A percentile compares a stretch with the other conserved stretches of the same genome.
Evolutionary conservation across 2,329 filamentous ascomycete species (phyloP).

Genomic region (Arthrinium phaeospermum): DNA sequence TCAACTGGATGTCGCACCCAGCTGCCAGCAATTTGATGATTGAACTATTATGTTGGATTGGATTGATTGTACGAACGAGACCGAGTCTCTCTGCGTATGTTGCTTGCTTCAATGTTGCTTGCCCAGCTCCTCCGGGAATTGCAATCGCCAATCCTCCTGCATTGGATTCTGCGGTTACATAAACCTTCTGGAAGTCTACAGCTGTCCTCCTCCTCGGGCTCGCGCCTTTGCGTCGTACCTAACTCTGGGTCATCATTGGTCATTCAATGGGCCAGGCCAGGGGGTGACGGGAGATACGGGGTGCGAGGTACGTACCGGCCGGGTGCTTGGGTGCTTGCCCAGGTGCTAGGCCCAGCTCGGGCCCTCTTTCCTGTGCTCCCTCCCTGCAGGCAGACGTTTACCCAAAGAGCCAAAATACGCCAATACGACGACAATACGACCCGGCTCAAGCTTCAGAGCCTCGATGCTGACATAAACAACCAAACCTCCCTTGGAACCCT

Average conservation of each 20-base stretch:
- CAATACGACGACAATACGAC: not conserved
- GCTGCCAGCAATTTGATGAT: constrained; percentile 4
- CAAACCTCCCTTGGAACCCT: not conserved
- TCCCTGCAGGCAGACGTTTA: not conserved
- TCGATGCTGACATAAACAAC: not conserved
- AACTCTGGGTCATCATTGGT: not conserved
- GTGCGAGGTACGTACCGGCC: not conserved
- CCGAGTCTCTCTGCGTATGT: not conserved
- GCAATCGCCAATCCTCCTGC: not conserved
- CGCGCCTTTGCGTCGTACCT: not conserved
- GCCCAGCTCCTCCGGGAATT: not conserved
- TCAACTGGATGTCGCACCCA: constrained; percentile 6
- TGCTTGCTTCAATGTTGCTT: not conserved
- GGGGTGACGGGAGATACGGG: constrained; percentile 4
- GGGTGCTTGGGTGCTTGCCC: not conserved
- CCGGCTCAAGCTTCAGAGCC: not conserved
- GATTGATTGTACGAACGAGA: not conserved
- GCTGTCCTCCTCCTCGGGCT: not conserved
- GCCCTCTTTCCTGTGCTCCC: constrained; percentile 9
- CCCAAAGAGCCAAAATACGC: not conserved
- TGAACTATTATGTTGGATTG: not conserved
- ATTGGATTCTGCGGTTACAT: not conserved
- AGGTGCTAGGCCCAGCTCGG: not conserved
- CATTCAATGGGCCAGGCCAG: not conserved
- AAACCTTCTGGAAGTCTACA: not conserved